Percentiles rank a stretch among this genome's conserved stretches.
These are phyloP conservation scores for Umbelopsis vinacea DNA, from an alignment of 192 early-diverging fungal genomes.

Conservation along the genomic window DNA sequence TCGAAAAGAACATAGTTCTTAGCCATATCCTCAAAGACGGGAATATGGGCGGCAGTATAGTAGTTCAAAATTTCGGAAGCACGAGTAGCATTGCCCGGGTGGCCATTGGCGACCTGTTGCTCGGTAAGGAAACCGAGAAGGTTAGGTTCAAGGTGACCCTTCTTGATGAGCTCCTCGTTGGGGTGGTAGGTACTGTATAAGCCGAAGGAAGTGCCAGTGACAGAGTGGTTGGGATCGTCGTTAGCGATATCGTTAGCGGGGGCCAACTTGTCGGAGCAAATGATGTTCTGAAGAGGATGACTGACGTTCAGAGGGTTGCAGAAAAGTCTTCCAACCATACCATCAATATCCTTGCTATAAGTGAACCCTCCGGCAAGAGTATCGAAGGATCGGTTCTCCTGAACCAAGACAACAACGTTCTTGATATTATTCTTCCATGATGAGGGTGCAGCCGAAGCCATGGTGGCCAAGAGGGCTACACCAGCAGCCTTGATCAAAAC, in stretches of 20 bases:
- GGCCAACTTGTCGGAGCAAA: constrained; percentile 25
- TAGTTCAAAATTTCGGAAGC: constrained; percentile 29
- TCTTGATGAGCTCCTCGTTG: constrained; percentile 16
- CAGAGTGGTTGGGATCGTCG: constrained; percentile 34
- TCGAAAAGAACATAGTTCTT: constrained; percentile 32
- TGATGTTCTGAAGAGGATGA: background rate
- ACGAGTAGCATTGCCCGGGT: background rate
- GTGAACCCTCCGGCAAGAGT: constrained; percentile 25
- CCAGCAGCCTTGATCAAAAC: constrained; percentile 6
- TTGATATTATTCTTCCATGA: constrained; percentile 25
- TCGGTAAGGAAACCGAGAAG: constrained; percentile 18
- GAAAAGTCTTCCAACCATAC: constrained; percentile 17
- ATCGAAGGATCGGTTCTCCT: constrained; percentile 30
- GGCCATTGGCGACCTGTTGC: constrained; percentile 9
- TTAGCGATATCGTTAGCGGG: constrained; percentile 20
- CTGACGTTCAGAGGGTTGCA: constrained; percentile 31
- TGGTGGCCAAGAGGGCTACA: background rate
- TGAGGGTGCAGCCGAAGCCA: background rate
- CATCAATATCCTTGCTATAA: constrained; percentile 23
- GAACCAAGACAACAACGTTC: constrained; percentile 29
- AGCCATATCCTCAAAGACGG: constrained; percentile 28
- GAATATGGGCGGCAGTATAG: constrained; percentile 27
- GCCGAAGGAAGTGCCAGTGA: constrained; percentile 10
- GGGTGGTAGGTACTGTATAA: constrained; percentile 24
- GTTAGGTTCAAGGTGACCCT: background rate